These are phyloP conservation scores for Metahyphopichia silvanorum DNA, from an alignment of 805 yeast species.

Conservation along the genomic window DNA sequence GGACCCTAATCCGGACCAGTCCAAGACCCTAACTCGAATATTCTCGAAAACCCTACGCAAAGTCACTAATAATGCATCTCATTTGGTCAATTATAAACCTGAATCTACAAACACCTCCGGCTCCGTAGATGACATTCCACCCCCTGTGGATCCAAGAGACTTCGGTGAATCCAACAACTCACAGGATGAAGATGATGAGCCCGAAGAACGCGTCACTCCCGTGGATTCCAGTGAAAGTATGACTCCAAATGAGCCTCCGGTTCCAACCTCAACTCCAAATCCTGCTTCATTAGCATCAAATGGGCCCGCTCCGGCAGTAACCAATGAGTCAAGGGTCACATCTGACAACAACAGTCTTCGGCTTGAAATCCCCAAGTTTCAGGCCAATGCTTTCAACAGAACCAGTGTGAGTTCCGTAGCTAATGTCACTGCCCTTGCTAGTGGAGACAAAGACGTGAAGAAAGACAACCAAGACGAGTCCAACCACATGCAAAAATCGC, in stretches of 20 bases:
- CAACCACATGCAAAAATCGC: constrained; percentile 5
- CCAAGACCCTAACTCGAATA: constrained; percentile 30
- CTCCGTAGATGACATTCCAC: not conserved
- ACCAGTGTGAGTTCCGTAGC: constrained; percentile 32
- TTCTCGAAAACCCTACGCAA: constrained; percentile 36
- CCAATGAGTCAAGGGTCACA: constrained; percentile 31
- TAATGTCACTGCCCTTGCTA: constrained; percentile 28
- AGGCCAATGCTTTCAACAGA: constrained; percentile 16
- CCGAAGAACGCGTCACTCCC: too few relatives aligned
- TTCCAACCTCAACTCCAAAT: too few relatives aligned
- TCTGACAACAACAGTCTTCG: constrained; percentile 34
- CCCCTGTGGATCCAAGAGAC: not conserved
- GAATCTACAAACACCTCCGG: too few relatives aligned
- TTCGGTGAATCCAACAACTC: too few relatives aligned
- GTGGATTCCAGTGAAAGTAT: too few relatives aligned
- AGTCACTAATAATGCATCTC: constrained; percentile 41
- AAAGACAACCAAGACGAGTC: constrained; percentile 1
- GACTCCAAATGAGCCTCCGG: too few relatives aligned
- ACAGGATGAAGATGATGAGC: too few relatives aligned
- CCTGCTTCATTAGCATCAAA: too few relatives aligned
- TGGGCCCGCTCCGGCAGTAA: too few relatives aligned
- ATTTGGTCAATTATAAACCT: too few relatives aligned
- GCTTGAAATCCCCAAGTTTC: constrained; percentile 16
- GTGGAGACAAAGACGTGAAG: constrained; percentile 9
- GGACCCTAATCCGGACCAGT: constrained; percentile 35